Evolutionary conservation across 345 rosid species (phyloP), one percentile per base, ranked within the genome.

Genomic region (Dipteronia sinensis): DNA sequence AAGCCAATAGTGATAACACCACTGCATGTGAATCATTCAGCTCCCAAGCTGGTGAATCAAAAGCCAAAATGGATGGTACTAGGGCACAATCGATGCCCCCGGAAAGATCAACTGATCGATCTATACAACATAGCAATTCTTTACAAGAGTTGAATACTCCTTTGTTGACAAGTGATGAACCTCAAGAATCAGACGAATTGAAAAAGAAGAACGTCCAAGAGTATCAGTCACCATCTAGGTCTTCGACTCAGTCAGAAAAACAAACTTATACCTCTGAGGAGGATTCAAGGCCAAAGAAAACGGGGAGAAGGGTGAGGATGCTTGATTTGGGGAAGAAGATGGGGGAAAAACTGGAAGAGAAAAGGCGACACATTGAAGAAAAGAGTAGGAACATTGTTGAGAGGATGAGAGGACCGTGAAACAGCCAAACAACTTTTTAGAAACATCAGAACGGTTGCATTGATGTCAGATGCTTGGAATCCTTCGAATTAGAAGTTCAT

Each of bases 311-410:
- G 76, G 97, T 90, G 19, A 89, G 90, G 81, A 91, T 95, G 94
- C 77, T 92, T 20, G 97, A 91, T 79, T 76, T 95, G 58, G 88
- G 92, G 79, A 92, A 92, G 91, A 95, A 91, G 84, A 84, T 95
- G 91, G 93, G 97, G 20, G 99, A 93, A 82, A 95, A 91, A 86
- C 69, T 95, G 0, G 99, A 93, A 79, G 98, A 95, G 86, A 88
- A 88, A 86, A 89, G 92, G 83, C 94, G 98, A 67, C 89, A 88
- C 56, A 82, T 95, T 9, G 99, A 95, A 85, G 97, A 92, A 70
- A 93, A 81, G 82, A 74, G 94, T 66, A 88, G 93, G 84, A 83
- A 83, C 79, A 83, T 95, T 53, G 98, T 91, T 71, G 98, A 93
- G 80, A 95, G 90, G 85, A 92, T 95, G 97, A 87, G 95, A 79